Evolutionary conservation across 208 protist genomes (phyloP), one percentile per base, ranked within the genome.

Genomic region (Plasmodiophora brassicae): DNA sequence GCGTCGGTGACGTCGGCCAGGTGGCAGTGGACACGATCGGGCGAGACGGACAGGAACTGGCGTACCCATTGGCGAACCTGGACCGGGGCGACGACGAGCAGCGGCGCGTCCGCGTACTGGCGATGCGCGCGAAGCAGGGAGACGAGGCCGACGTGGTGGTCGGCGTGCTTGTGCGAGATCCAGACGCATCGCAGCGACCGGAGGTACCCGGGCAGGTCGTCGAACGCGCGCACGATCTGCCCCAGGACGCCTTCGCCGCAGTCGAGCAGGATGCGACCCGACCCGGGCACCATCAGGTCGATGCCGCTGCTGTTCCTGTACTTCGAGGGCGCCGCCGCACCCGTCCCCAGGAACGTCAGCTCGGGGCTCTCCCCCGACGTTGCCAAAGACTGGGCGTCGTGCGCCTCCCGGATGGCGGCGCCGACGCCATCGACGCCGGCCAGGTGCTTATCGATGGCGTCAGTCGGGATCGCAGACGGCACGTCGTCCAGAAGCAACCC

Each of bases 121-220:
- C 10, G 5, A 5, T 45, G 84, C 46, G 43, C 5, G 25, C 46
- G 43, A 71, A 71, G 5, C 5, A 71, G 14, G 45, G 28, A 39
- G 14, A 50, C 28, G 1, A 71, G 32, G 10, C 84, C 84, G 84
- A 86, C 84, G 71, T 90, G 88, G 54, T 90, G 88, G 54, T 90
- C 88, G 32, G 88, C 88, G 46, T 90, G 88, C 41, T 88, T 89
- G 53, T 90, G 88, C 14, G 87, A 89, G 71, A 89, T 89, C 87
- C 87, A 89, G 5, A 89, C 43, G 14, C 36, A 14, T 36, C 71
- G n/a, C 57, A 89, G 50, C 10, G 54, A 5, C n/a, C 50, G 50
- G 25, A 83, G 39, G 32, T 71, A 41, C 25, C 8, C 84, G 78
- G 38, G 46, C n/a, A n/a, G n/a, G n/a, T n/a, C n/a, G 10, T 60